Evolutionary conservation across 1,139 yeast genomes (phyloP).

Genomic region (Candida tunisiensis): DNA sequence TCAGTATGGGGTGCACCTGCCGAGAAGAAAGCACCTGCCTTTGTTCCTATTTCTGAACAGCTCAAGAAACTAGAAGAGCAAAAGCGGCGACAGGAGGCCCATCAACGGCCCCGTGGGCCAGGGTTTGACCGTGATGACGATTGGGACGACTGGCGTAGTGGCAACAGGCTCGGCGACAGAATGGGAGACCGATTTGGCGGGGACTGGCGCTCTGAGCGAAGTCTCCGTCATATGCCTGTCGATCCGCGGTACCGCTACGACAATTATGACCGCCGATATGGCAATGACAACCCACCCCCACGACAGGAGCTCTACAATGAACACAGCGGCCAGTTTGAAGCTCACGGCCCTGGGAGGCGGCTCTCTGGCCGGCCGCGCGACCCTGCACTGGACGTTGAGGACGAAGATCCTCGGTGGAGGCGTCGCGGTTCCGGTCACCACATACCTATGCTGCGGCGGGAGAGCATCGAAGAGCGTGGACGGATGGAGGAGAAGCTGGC

Average conservation of each 20-base stretch:
- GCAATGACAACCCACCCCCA: slow-evolving; percentile 11
- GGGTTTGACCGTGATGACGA: slow-evolving; percentile 1
- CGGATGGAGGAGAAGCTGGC: slow-evolving; percentile 1
- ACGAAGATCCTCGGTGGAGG: slow-evolving; percentile 1
- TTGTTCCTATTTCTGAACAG: slow-evolving; percentile 14
- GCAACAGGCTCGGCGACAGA: slow-evolving; percentile 1
- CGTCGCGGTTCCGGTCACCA: neutral
- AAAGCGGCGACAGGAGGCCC: slow-evolving; percentile 6
- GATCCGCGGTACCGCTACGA: slow-evolving; percentile 11
- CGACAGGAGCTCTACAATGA: slow-evolving; percentile 18
- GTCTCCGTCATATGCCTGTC: slow-evolving; percentile 1
- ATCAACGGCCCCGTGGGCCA: slow-evolving; percentile 4
- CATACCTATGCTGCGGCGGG: neutral
- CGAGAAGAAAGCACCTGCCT: slow-evolving; percentile 5
- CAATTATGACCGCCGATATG: slow-evolving; percentile 15
- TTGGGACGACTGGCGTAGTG: slow-evolving; percentile 1
- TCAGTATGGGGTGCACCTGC: slow-evolving; percentile 2
- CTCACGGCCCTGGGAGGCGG: slow-evolving; percentile 4
- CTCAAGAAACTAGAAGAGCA: slow-evolving; percentile 9
- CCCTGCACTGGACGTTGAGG: slow-evolving; percentile 1
- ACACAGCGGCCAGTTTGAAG: slow-evolving; percentile 14
- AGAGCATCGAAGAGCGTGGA: slow-evolving; percentile 1
- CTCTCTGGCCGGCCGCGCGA: slow-evolving; percentile 2
- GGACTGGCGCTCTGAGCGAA: neutral
- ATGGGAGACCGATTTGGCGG: slow-evolving; percentile 2